phyloP scores from a whole-genome alignment of 768 basidiomycete species.

The Thelephora aurantiotincta region DNA sequence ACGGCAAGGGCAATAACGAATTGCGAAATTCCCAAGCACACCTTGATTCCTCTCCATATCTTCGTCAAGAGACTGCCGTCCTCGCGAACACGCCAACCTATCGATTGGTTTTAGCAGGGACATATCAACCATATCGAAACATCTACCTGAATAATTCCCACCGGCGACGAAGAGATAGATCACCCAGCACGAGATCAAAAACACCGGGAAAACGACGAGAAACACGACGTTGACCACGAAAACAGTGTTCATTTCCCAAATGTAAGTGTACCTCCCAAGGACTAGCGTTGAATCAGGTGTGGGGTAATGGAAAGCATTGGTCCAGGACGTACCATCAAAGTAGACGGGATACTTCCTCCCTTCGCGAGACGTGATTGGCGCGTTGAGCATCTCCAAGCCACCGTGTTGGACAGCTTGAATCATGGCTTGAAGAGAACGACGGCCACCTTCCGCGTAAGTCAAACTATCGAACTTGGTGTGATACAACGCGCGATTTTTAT shows the following conservation, averaged over 20 bases:
- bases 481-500: conserved; percentile 57
- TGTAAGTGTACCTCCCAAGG: conserved; percentile 37
- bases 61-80: conserved; percentile 11
- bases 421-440: conserved; percentile 62
- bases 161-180: conserved; percentile 16
- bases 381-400: conserved; percentile 39
- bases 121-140: not conserved
- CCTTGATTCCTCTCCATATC: conserved; percentile 15
- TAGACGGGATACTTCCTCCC: conserved; percentile 32
- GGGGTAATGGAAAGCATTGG: not conserved
- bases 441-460: conserved; percentile 31
- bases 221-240: conserved; percentile 43
- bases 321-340: conserved; percentile 47
- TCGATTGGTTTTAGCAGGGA: not conserved
- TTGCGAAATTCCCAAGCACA: conserved; percentile 35
- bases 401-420: conserved; percentile 50
- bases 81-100: too few relatives aligned
- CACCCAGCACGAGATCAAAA: conserved; percentile 30
- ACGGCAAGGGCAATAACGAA: conserved; percentile 49
- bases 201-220: conserved; percentile 48
- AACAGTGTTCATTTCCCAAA: conserved; percentile 38
- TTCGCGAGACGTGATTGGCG: conserved; percentile 11
- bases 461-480: conserved; percentile 67
- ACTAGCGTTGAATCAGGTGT: conserved; percentile 25
- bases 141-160: conserved; percentile 10